A percentile compares a stretch with the other conserved stretches of the same genome.
Conservation (phyloP, 352 stramenopile species). For the Pelagophyceae sp. region DNA sequence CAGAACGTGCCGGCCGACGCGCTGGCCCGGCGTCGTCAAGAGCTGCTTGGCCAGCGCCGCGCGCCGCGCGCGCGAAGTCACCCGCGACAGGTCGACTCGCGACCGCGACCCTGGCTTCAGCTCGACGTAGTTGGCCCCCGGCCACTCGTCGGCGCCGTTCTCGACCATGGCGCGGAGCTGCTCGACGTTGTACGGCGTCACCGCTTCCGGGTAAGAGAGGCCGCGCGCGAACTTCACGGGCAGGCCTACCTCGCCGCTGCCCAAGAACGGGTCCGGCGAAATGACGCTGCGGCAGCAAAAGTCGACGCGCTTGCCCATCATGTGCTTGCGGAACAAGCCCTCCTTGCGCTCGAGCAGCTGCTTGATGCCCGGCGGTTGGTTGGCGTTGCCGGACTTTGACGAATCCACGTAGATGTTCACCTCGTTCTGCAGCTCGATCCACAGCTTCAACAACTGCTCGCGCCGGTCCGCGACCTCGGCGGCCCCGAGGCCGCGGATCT, state of each 20-base stretch:
- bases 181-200: slow-evolving; percentile 94
- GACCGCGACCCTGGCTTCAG: background rate
- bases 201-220: slow-evolving; percentile 92
- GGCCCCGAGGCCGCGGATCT: slow-evolving; percentile 45
- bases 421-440: slow-evolving; percentile 92
- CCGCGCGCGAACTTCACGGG: slow-evolving; percentile 93
- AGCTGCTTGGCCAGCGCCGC: slow-evolving; percentile 90
- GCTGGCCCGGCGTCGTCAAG: slow-evolving; percentile 59
- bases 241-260: slow-evolving; percentile 98
- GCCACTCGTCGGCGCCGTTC: slow-evolving; percentile 67
- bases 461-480: slow-evolving; percentile 36
- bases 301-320: slow-evolving; percentile 99
- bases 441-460: slow-evolving; percentile 61
- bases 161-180: slow-evolving; percentile 91
- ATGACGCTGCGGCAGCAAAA: slow-evolving; percentile 98
- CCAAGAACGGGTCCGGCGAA: slow-evolving; percentile 97
- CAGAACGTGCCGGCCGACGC: slow-evolving; percentile 55
- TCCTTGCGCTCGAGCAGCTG: slow-evolving; percentile 99
- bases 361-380: slow-evolving; percentile 73
- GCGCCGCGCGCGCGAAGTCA: slow-evolving; percentile 72
- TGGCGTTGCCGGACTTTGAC: slow-evolving; percentile 53
- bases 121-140: slow-evolving; percentile 6
- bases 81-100: slow-evolving; percentile 85
- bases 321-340: slow-evolving; percentile 97
- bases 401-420: slow-evolving; percentile 78